Base-by-base conservation (phyloP, 176 grass and related monocot species). In the Areca catechu region DNA sequence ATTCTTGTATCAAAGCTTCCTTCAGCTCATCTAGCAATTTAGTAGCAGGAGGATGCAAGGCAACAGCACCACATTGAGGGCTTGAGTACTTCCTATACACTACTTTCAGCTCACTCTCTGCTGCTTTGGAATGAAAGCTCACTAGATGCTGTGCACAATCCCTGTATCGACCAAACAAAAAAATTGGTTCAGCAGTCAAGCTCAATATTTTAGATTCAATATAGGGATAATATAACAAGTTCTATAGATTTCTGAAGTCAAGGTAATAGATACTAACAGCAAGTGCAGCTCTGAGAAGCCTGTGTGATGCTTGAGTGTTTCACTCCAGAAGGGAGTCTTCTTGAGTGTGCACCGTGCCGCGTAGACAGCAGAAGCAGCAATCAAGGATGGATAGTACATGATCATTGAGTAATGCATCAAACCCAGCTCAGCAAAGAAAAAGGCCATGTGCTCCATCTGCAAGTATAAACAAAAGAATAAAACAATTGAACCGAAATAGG, bases 341-440 rank as follows among this genome's bases (percentile, higher is more conserved):
- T 68, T 48, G 27, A 84, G 64, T 29, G 77, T 69, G 28, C 73
- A 67, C 24, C 72, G 82, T 15, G 77, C 82, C 27, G 77, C 52
- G 16, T 65, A 78, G 28, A 75, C 15, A 34, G 29, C 29, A 7
- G 29, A 34, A 34, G 29, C 29, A 6, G 29, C 29, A 0, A 34
- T 34, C 29, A 80, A 5, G 27, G 88, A 91, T 28, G 88, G 79
- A 4, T 62, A 15, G 23, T 74, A 86, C 19, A 62, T 19, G 7
- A 92, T 63, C 68, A 83, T 83, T 3, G 64, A 63, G 59, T 86
- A 79, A 63, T 91, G 68, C 50, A 83, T 69, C 72, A 91, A 52
- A 28, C 71, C 68, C 19, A 91, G 83, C 48, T 91, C 88, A 48
- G 88, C 62, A 24, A 83, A 82, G 70, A 83, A n/a, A n/a, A n/a